These are phyloP conservation scores for Daedalea quercina DNA, from an alignment of 768 basidiomycete species.

Conservation along the genomic window DNA sequence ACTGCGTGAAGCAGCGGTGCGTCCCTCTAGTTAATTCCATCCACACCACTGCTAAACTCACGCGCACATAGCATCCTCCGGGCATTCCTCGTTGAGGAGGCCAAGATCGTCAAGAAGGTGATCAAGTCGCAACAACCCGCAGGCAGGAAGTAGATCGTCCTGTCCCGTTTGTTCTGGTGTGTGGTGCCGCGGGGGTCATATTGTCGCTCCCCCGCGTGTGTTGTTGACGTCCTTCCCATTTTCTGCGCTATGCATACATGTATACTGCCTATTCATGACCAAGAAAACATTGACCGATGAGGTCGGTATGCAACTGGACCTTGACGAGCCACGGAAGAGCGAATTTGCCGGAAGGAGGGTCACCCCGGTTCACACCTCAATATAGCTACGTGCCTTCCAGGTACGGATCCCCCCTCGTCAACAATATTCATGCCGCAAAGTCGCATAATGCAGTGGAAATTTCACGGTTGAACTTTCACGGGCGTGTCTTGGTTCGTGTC, in stretches of 20 bases:
- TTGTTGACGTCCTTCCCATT: constrained; percentile 17
- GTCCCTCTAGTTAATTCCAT: constrained; percentile 18
- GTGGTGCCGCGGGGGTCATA: not conserved
- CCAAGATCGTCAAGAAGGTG: constrained; percentile 99
- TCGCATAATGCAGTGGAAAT: no score
- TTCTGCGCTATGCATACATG: constrained; percentile 19
- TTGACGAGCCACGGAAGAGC: no score
- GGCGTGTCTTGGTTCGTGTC: no score
- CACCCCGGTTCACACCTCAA: no score
- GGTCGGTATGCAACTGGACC: constrained; percentile 24
- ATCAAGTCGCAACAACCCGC: constrained; percentile 81
- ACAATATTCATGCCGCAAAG: no score
- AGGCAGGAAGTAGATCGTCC: constrained; percentile 21
- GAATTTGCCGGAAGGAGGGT: no score
- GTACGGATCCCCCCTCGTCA: no score
- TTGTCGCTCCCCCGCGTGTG: constrained; percentile 1
- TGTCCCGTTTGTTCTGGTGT: not conserved
- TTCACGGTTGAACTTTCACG: no score
- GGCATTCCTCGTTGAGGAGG: constrained; percentile 98
- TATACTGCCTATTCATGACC: constrained; percentile 20
- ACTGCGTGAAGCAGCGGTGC: constrained; percentile 92
- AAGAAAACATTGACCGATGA: constrained; percentile 23
- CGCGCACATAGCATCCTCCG: constrained; percentile 71
- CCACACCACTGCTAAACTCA: not conserved
- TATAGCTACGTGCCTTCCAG: no score